Base-by-base conservation (phyloP, 108 stramenopile species). In the Fragilaria crotonensis region DNA sequence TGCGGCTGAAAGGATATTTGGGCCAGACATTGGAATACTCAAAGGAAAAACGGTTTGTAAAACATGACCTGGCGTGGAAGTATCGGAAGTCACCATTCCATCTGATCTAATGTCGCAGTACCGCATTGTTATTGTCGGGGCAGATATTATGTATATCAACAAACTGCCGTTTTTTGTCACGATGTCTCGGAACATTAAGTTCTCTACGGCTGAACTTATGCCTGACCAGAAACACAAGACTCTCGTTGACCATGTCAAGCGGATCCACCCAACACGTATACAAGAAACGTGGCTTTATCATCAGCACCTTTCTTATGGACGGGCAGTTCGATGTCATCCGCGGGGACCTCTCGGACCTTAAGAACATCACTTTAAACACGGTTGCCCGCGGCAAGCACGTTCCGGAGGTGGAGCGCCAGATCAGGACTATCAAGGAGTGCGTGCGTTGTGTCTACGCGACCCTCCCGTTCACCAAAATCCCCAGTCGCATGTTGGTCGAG, bases 401-500 rank as follows among this genome's bases (percentile, higher is more conserved):
- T 1, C 70, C 73, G 26, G 73, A 60, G 33, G 56, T 75, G 18
- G 80, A 81, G 51, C 66, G 78, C 9, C 50, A n/a, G n/a, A n/a
- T n/a, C n/a, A n/a, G n/a, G n/a, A n/a, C n/a, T n/a, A n/a, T n/a
- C n/a, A n/a, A n/a, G 36, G 70, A 79, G 21, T 30, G 73, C 11
- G 44, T 27, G 17, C 54, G 78, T 22, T 36, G 52, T 17, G 45
- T 52, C 33, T 57, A 54, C 51, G 27, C 54, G 44, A 60, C 49
- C 5, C 33, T 79, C 9, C 78, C 78, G n/a, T 79, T 59, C 56
- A 48, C 62, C 14, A 26, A 20, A 11, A 21, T 70, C 23, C 73
- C 73, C 22, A 14, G 48, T 27, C 27, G 23, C 2, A 65, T 75
- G 60, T 18, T 66, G 11, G 28, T 62, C 17, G 30, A 63, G 5